Evolutionary conservation across 2,329 filamentous ascomycete species (phyloP), one percentile per base, ranked within the genome.

Genomic region (Arthrobotrys megalospora): DNA sequence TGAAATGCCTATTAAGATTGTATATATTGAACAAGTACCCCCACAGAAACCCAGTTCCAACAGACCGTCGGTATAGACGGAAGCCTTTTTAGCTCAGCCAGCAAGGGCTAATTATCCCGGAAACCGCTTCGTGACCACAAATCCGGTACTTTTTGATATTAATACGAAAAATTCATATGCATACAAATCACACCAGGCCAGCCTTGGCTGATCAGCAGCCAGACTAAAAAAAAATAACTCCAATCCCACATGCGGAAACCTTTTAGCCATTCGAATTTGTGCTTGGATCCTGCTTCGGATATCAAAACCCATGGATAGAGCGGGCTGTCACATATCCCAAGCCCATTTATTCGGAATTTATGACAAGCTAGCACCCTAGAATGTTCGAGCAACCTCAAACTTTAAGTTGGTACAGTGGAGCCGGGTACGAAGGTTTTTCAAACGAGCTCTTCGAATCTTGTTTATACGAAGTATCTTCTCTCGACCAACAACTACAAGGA

Each of bases 281-380:
- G 14, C 24, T 16, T 67, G 62, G 62, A 53, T 62, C 53, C 52
- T 62, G 43, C 32, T 48, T 62, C 32, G 19, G 62, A 75, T 62
- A 48, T 45, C 62, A 36, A 55, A 71, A 19, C 41, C 68, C 68
- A 72, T 72, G 68, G 68, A 52, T 72, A 52, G 24, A 28, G 52
- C 52, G 58, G 55, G 24, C 45, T 70, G 58, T 55, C 58, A 58
- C 36, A 62, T 52, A 62, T 70, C 64, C 73, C 65, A 70, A 71
- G 66, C 34, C 73, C 73, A 68, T 71, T 55, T 67, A 78, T 63
- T 78, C 73, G 73, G 73, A 78, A 78, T 63, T 78, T 78, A 64
- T 43, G 48, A 70, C 67, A 34, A 47, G 62, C 73, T 52, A 12
- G 45, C 14, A 76, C 41, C 71, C 71, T 68, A 62, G 63, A 63